Conservation (phyloP, 768 basidiomycete species). For the Phaffia tasmanica region DNA sequence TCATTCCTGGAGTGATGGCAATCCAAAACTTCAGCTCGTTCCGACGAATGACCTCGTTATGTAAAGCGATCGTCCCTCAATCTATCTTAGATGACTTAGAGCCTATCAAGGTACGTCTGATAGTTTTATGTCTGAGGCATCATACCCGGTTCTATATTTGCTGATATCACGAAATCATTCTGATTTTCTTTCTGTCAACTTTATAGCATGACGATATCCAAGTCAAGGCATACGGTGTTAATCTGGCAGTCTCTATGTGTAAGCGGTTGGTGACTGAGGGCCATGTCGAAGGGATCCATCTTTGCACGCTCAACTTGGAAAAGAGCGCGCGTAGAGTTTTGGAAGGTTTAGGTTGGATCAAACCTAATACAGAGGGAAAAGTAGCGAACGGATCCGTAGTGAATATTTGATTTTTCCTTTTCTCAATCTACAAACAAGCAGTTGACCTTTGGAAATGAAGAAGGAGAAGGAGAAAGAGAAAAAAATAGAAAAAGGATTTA, state of each 20-base stretch:
- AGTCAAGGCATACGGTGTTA: slow-evolving; percentile 89
- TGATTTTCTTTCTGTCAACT: neutral
- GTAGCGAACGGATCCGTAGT: neutral
- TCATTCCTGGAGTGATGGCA: slow-evolving; percentile 95
- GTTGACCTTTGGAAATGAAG: too few relatives aligned
- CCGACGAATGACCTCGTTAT: slow-evolving; percentile 76
- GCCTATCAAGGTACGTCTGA: slow-evolving; percentile 55
- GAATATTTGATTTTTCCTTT: too few relatives aligned
- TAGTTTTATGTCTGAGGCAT: neutral
- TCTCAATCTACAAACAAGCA: too few relatives aligned
- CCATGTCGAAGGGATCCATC: slow-evolving; percentile 65
- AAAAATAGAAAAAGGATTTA: slow-evolving; percentile 12
- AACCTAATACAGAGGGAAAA: slow-evolving; percentile 2
- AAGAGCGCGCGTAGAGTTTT: slow-evolving; percentile 82
- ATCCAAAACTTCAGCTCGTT: slow-evolving; percentile 95
- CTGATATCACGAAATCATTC: neutral
- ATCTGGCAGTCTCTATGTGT: slow-evolving; percentile 72
- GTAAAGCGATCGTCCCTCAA: slow-evolving; percentile 64
- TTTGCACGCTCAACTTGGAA: slow-evolving; percentile 94
- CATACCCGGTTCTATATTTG: neutral
- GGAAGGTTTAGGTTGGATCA: slow-evolving; percentile 62
- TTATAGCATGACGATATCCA: slow-evolving; percentile 76
- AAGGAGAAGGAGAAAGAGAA: neutral
- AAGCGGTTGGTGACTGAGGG: slow-evolving; percentile 40
- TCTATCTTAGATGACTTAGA: slow-evolving; percentile 56